Evolutionary conservation across 2,329 filamentous ascomycete species (phyloP).

Genomic region (Calonectria henricotiae): DNA sequence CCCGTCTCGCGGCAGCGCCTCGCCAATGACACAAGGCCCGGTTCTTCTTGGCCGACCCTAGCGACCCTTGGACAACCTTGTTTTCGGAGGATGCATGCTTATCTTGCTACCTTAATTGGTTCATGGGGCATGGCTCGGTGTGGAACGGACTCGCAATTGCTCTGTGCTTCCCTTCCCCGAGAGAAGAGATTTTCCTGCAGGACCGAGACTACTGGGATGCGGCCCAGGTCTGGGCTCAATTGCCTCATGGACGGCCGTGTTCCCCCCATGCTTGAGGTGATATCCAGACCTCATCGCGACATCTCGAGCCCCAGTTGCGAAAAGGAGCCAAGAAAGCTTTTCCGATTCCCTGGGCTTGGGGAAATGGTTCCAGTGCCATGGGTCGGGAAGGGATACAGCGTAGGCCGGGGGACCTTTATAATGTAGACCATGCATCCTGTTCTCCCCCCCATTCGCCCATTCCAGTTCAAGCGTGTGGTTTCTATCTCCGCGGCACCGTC

Average conservation of each 20-base stretch:
- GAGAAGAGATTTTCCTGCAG: constrained; percentile 13
- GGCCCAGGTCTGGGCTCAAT: constrained; percentile 7
- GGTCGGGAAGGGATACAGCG: not conserved
- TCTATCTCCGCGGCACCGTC: constrained; percentile 36
- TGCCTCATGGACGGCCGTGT: constrained; percentile 8
- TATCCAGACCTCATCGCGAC: constrained; percentile 49
- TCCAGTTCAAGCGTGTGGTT: constrained; percentile 18
- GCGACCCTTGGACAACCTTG: not conserved
- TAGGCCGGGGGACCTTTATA: constrained; percentile 44
- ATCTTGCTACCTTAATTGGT: constrained; percentile 42
- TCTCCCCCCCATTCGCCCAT: constrained; percentile 44
- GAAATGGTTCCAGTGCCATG: constrained; percentile 6
- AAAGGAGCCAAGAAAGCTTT: constrained; percentile 24
- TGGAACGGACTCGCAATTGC: constrained; percentile 34
- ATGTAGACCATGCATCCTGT: constrained; percentile 42
- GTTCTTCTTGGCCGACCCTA: constrained; percentile 3
- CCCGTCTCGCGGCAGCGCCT: constrained; percentile 7
- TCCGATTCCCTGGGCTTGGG: constrained; percentile 12
- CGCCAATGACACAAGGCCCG: constrained; percentile 30
- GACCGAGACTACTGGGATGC: constrained; percentile 9
- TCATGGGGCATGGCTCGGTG: constrained; percentile 16
- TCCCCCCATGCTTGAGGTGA: constrained; percentile 48
- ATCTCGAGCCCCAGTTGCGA: constrained; percentile 36
- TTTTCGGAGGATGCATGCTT: constrained; percentile 33
- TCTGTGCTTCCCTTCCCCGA: constrained; percentile 13